Evolutionary conservation across 2,329 filamentous ascomycete species (phyloP).

Genomic region (Colletotrichum noveboracense): DNA sequence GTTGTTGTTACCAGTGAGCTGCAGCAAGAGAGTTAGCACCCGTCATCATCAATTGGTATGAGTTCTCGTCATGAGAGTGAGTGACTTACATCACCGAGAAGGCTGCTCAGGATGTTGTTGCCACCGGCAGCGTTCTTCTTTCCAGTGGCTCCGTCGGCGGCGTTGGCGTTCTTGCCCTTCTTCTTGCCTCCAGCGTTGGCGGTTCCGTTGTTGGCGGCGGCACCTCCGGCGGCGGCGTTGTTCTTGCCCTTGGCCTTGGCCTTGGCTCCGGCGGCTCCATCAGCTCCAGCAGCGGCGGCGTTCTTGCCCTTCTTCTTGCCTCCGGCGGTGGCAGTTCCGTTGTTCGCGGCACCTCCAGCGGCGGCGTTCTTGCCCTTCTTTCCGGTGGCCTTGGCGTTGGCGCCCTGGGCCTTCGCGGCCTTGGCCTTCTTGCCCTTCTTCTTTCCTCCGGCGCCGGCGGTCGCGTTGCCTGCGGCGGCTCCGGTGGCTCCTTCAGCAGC

Average conservation of each 20-base stretch:
- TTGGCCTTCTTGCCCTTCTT: neutral
- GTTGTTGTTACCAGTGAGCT: neutral
- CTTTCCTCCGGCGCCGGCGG: neutral
- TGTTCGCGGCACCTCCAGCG: constrained; percentile 3
- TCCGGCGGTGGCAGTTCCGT: constrained; percentile 11
- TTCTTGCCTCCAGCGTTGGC: neutral
- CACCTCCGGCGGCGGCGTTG: neutral
- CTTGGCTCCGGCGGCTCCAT: neutral
- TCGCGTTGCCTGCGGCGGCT: neutral
- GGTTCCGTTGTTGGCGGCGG: neutral
- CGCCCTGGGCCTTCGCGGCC: neutral
- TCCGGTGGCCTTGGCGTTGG: neutral
- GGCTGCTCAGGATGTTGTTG: neutral
- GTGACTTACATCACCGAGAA: constrained; percentile 1
- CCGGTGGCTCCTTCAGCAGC: neutral
- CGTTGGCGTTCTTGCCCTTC: neutral
- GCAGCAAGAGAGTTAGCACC: neutral
- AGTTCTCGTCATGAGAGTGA: neutral
- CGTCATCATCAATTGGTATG: neutral
- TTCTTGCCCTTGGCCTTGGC: neutral
- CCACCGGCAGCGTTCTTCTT: neutral
- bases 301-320: neutral
- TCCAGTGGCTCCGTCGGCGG: neutral
- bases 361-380: neutral
- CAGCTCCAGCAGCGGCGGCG: neutral